phyloP scores from a whole-genome alignment of 2,329 filamentous ascomycete species.

The Colletotrichum tabaci region DNA sequence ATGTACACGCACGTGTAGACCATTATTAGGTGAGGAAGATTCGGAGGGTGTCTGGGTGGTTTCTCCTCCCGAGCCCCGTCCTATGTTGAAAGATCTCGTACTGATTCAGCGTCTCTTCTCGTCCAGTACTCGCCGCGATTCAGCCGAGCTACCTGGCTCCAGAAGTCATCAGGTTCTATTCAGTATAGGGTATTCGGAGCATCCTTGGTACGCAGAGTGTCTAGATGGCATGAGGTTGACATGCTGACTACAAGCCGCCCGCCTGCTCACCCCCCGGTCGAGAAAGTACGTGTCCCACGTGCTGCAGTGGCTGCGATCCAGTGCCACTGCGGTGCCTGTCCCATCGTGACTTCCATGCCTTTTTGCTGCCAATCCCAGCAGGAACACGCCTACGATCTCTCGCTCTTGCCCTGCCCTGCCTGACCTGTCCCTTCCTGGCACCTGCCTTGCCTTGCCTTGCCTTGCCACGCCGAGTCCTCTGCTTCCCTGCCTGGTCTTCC shows the following conservation, averaged over 20 bases:
- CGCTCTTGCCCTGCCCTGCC: conserved; percentile 21
- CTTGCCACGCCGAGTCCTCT: conserved; percentile 16
- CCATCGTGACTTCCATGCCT: conserved; percentile 28
- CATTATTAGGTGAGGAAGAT: too few relatives aligned
- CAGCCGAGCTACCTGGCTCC: background rate
- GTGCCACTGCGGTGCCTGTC: conserved; percentile 6
- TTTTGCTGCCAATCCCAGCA: conserved; percentile 10
- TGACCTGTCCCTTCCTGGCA: background rate
- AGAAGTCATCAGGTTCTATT: too few relatives aligned
- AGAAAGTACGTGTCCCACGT: conserved; percentile 27
- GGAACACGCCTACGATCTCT: conserved; percentile 28
- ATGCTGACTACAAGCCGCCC: background rate
- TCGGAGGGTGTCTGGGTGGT: background rate
- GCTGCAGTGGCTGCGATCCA: conserved; percentile 19
- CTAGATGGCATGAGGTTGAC: conserved; percentile 1
- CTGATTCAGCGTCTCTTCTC: background rate
- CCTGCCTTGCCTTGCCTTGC: conserved; percentile 24
- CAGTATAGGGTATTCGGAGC: background rate
- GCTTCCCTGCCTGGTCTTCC: conserved; percentile 34
- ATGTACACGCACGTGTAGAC: too few relatives aligned
- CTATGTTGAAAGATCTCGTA: background rate
- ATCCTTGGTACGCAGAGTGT: background rate
- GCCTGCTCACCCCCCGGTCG: conserved; percentile 9
- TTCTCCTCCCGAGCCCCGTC: background rate
- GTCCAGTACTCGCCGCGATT: background rate